Base-by-base conservation (phyloP, 805 yeast genomes). In the Saturnispora kantuleensis region DNA sequence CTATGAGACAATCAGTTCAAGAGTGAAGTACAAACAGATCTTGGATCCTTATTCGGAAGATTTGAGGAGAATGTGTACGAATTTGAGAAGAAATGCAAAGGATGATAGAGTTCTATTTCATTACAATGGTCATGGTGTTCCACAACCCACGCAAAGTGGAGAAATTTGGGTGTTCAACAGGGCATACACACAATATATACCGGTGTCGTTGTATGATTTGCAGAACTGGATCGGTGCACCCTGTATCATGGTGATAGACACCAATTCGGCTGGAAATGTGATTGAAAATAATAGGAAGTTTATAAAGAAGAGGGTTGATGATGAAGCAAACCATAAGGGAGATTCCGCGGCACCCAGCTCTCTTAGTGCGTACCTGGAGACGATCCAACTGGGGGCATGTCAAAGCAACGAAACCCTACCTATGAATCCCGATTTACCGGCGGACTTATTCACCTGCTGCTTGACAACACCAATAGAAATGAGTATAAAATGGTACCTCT, bases 201-300 rank as follows among this genome's bases (percentile, higher is more conserved):
- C 98, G 1, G 93, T 93, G 1, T 85, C 96, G 9, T 65, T 93
- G n/a, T 88, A 85, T 62, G 98, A 93, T 57, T 68, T 93, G 39
- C 98, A 93, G 56, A 81, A 94, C 4, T 93, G 98, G 98, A 68
- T 93, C 10, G 98, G 98, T 9, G 97, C 97, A 1, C 98, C 98
- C 0, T 90, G 95, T 44, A 84, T 93, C 15, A 89, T 84, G 63
- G 96, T 90, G 37, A 88, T 83, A 62, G 98, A 93, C 65, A 88
- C 97, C 60, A 85, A 82, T 55, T 84, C 85, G 47, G 97, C 98
- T 1, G 98, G 97, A 1, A 84, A 88, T 62, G 88, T 93, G 42
- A 84, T 93, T 9, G 79, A 77, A 48, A 90, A 90, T 60, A 93
- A 88, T 69, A 84, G 84, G 54, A 78, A 83, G 53, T 89, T 88